phyloP scores from a whole-genome alignment of 202 grass and related monocot genomes.

The Schoenoplectus tabernaemontani region DNA sequence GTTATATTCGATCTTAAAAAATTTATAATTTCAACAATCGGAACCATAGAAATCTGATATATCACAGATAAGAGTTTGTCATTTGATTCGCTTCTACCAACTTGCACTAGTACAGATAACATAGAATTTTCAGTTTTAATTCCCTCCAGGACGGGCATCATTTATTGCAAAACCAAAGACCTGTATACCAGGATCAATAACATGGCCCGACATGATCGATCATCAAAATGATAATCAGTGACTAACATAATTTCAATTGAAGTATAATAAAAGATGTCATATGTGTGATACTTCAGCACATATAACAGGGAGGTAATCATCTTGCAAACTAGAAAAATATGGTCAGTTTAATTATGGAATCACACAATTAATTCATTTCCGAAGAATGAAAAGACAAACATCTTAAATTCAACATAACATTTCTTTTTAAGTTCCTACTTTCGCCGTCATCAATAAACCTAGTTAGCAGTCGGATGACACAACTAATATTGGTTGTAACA shows the following conservation, averaged over 20 bases:
- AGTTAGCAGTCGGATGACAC: conserved; percentile 10
- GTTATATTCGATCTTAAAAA: neutral
- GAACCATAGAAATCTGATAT: neutral
- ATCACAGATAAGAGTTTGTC: neutral
- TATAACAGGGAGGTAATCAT: neutral
- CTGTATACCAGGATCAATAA: neutral
- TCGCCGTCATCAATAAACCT: neutral
- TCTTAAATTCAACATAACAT: conserved; percentile 1
- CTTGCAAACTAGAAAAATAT: neutral
- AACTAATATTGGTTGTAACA: conserved; percentile 10
- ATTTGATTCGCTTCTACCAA: neutral
- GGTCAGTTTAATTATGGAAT: neutral
- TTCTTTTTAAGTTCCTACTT: neutral
- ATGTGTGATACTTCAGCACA: neutral
- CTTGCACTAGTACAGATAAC: neutral
- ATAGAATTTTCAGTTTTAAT: neutral
- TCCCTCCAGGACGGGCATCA: neutral
- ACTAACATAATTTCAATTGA: neutral
- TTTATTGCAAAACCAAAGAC: neutral
- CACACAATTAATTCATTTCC: neutral
- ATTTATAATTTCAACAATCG: neutral
- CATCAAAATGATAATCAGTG: neutral
- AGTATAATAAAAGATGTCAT: neutral
- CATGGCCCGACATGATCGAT: neutral
- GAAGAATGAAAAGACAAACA: neutral